These are phyloP conservation scores for Avicennia marina DNA, from an alignment of 257 asterid genomes.

Conservation along the genomic window DNA sequence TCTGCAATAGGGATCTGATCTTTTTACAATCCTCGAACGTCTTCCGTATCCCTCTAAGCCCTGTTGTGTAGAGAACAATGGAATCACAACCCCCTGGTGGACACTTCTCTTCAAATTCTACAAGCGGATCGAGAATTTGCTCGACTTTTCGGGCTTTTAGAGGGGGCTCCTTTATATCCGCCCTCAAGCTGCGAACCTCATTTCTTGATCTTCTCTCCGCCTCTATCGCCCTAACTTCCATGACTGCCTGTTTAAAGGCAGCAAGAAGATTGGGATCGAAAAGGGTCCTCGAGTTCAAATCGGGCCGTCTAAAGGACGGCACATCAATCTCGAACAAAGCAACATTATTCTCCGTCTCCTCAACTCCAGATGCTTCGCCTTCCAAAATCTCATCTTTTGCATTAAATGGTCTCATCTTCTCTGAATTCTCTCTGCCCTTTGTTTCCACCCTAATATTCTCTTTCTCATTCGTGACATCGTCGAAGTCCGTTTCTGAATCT, in stretches of 20 bases:
- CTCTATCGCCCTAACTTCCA: slow-evolving; percentile 54
- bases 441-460: slow-evolving; percentile 48
- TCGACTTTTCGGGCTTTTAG: slow-evolving; percentile 41
- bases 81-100: slow-evolving; percentile 80
- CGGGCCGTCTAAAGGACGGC: slow-evolving; percentile 52
- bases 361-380: slow-evolving; percentile 7
- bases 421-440: slow-evolving; percentile 11
- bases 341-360: background rate
- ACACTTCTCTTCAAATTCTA: slow-evolving; percentile 55
- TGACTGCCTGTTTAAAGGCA: slow-evolving; percentile 65
- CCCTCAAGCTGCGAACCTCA: slow-evolving; percentile 18
- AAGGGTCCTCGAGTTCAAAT: slow-evolving; percentile 55
- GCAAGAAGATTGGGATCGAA: slow-evolving; percentile 70
- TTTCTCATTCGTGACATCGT: slow-evolving; percentile 38
- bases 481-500: slow-evolving; percentile 39
- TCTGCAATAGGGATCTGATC: slow-evolving; percentile 55
- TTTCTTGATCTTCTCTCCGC: slow-evolving; percentile 42
- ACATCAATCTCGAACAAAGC: slow-evolving; percentile 42
- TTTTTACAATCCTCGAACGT: slow-evolving; percentile 82
- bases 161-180: slow-evolving; percentile 38
- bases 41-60: slow-evolving; percentile 79
- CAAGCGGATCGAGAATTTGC: slow-evolving; percentile 31
- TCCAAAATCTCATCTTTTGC: slow-evolving; percentile 23
- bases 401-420: slow-evolving; percentile 13
- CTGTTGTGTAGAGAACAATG: slow-evolving; percentile 77